These are phyloP conservation scores for Daldinia caldariorum DNA, from an alignment of 495 filamentous ascomycete species.

Conservation along the genomic window DNA sequence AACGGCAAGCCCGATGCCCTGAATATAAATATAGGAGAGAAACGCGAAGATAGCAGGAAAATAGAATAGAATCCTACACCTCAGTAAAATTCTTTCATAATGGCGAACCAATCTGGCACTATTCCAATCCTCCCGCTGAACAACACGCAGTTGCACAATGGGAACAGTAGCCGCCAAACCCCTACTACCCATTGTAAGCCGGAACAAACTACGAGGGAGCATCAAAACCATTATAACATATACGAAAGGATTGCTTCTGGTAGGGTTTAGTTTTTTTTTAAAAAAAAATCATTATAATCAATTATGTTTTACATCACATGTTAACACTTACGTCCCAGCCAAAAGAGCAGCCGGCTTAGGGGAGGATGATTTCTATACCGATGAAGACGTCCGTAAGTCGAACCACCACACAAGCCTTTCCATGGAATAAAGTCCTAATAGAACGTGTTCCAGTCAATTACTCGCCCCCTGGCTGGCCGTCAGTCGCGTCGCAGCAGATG, in stretches of 20 bases:
- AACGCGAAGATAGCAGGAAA: not conserved
- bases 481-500: conserved; percentile 14
- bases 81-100: not conserved
- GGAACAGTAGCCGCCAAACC: not conserved
- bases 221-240: conserved; percentile 10
- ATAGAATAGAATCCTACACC: not conserved
- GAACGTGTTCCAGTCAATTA: conserved; percentile 14
- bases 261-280: not conserved
- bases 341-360: conserved; percentile 8
- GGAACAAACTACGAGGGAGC: not conserved
- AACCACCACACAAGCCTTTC: not conserved
- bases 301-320: no score
- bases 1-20: not conserved
- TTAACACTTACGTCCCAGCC: conserved; percentile 17
- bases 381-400: conserved; percentile 33
- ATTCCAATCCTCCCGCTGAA: conserved; percentile 6
- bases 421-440: not conserved
- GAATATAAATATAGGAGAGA: conserved; percentile 18
- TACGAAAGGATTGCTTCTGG: conserved; percentile 20
- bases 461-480: conserved; percentile 25
- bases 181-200: conserved; percentile 14
- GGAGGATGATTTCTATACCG: conserved; percentile 30
- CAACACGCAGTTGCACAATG: conserved; percentile 10
- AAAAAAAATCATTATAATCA: no score
- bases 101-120: conserved; percentile 14